phyloP scores from a whole-genome alignment of 1,139 yeast species.

The Yamadazyma atmosphaerica region DNA sequence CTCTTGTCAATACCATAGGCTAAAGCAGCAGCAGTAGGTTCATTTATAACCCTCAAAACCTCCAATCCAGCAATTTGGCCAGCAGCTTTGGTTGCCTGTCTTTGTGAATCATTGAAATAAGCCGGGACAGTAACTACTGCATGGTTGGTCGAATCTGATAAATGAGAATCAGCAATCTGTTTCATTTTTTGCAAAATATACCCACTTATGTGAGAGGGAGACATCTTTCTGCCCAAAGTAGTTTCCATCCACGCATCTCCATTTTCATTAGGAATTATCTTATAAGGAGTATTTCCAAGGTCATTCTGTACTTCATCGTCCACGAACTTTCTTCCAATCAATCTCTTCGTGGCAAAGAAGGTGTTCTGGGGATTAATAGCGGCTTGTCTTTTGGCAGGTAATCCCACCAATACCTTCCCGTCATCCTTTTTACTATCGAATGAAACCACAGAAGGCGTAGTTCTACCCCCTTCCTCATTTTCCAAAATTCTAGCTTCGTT shows the following conservation, averaged over 20 bases:
- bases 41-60: conserved; percentile 69
- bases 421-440: conserved; percentile 29
- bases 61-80: conserved; percentile 68
- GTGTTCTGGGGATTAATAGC: conserved; percentile 66
- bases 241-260: conserved; percentile 67
- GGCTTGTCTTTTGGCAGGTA: conserved; percentile 68
- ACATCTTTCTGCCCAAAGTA: conserved; percentile 31
- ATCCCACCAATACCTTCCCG: conserved; percentile 52
- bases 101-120: conserved; percentile 74
- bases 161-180: conserved; percentile 50
- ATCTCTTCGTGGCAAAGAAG: conserved; percentile 70
- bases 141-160: conserved; percentile 42
- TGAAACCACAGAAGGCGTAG: conserved; percentile 76
- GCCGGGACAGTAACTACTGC: conserved; percentile 85
- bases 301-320: conserved; percentile 70
- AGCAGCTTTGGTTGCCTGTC: conserved; percentile 75
- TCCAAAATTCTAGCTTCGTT: conserved; percentile 58
- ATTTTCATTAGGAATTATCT: conserved; percentile 49
- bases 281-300: conserved; percentile 53
- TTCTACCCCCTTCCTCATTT: conserved; percentile 65
- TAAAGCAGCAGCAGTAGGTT: conserved; percentile 81
- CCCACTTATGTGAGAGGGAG: conserved; percentile 62
- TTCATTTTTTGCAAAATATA: conserved; percentile 56
- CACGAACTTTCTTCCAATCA: conserved; percentile 64
- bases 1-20: conserved; percentile 68